Base-by-base conservation (phyloP, 805 yeast species). In the Candida quercuum region DNA sequence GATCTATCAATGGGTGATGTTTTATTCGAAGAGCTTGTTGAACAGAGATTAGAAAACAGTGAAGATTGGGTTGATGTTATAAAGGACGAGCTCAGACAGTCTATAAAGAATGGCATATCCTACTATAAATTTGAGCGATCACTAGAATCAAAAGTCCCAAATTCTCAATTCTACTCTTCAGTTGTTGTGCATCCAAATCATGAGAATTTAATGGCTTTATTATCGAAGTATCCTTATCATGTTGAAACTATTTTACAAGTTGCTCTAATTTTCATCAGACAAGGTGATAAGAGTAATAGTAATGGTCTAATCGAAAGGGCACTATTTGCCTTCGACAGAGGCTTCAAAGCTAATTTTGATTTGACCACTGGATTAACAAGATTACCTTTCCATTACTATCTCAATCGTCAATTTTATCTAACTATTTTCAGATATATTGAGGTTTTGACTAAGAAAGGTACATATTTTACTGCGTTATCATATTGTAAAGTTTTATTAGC, bases 151-250 rank as follows among this genome's bases (percentile, higher is more conserved):
- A 39, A 61, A 44, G 28, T 54, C 29, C 57, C 59, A 12, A 58
- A 64, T 44, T 60, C 69, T 0, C 70, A 66, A 38, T 83, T 82
- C 50, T 82, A 74, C 52, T 67, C 82, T 6, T 72, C 83, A 5
- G 81, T 79, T 12, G 81, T 78, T 5, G 59, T 81, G 42, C 74
- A 78, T n/a, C 88, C 93, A 0, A 89, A 87, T 52, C 89, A 85
- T 37, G 91, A 86, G 43, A 70, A 81, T 0, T 59, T 87, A 37
- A 72, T 85, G 44, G 65, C 64, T 20, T 60, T 66, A 35, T 46
- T 84, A 16, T 76, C 76, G 37, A 68, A 66, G 48, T 62, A 66
- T 43, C 94, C 94, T 3, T 87, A 86, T 52, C 89, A 84, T 50
- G 75, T 78, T 4, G 86, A 82, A 41, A 79, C 91, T 0, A 64